phyloP scores from a whole-genome alignment of 768 basidiomycete species.

The Psilocybe cubensis region DNA sequence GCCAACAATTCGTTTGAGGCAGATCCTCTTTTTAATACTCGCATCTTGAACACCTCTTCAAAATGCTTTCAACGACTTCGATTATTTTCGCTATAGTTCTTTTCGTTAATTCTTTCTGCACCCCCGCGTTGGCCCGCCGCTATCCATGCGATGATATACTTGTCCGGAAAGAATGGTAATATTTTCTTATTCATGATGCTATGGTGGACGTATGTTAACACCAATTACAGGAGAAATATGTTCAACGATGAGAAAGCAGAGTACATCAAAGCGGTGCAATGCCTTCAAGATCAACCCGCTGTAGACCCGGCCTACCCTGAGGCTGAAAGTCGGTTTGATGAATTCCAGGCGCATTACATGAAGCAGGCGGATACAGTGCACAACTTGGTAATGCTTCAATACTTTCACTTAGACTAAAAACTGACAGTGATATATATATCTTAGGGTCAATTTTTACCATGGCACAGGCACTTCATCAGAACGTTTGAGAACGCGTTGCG shows the following conservation, averaged over 20 bases:
- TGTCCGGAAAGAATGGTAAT: constrained; percentile 15
- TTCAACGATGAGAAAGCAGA: constrained; percentile 25
- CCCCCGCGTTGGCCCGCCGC: not conserved
- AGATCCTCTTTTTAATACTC: not conserved
- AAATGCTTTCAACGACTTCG: not conserved
- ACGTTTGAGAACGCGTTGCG: constrained; percentile 35
- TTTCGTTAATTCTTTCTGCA: not conserved
- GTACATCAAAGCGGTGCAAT: constrained; percentile 36
- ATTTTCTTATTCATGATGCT: not conserved
- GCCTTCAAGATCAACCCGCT: constrained; percentile 34
- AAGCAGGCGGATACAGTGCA: constrained; percentile 31
- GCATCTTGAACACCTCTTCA: not conserved
- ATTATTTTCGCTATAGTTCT: not conserved
- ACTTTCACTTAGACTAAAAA: not conserved
- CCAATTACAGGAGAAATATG: constrained; percentile 30
- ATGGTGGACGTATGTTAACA: not conserved
- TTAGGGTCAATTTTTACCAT: constrained; percentile 40
- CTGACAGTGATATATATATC: not conserved
- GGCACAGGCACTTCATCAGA: constrained; percentile 38
- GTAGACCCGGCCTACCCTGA: constrained; percentile 17
- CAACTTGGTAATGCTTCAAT: constrained; percentile 29
- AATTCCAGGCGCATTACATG: constrained; percentile 42
- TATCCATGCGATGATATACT: constrained; percentile 9
- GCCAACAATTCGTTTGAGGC: not conserved
- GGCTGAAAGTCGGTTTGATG: constrained; percentile 39